These are phyloP conservation scores for Candolleomyces eurysporus DNA, from an alignment of 768 basidiomycete genomes.

Conservation along the genomic window DNA sequence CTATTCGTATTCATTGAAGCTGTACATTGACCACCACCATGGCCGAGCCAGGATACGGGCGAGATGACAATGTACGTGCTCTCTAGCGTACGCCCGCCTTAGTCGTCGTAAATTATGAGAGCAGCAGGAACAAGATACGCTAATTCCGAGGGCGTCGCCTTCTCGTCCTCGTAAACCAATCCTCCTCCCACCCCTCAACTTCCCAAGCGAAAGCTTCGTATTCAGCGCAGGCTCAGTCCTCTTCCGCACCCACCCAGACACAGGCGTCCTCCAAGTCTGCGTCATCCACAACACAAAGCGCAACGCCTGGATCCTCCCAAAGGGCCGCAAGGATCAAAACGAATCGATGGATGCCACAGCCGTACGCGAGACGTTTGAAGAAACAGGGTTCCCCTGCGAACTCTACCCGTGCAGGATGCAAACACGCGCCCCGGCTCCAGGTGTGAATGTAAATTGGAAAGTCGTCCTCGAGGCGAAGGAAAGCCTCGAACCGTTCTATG, in stretches of 20 bases:
- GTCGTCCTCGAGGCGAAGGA: conserved; percentile 19
- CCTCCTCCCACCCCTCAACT: neutral
- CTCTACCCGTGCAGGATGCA: conserved; percentile 48
- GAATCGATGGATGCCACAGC: conserved; percentile 53
- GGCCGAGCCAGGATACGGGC: neutral
- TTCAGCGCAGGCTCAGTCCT: conserved; percentile 42
- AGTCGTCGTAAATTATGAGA: too few species aligned
- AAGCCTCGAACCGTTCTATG: conserved; percentile 30
- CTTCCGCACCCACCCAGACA: conserved; percentile 23
- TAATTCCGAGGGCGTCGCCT: neutral
- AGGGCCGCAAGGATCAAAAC: conserved; percentile 59
- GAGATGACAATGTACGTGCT: neutral
- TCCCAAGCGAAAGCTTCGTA: conserved; percentile 28
- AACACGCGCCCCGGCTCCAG: conserved; percentile 53
- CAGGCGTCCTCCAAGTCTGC: conserved; percentile 33
- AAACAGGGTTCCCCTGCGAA: conserved; percentile 58
- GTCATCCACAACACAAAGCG: conserved; percentile 30
- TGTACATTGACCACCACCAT: neutral
- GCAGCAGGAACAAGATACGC: neutral
- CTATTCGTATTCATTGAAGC: neutral
- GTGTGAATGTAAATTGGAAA: conserved; percentile 30
- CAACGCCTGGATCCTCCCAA: conserved; percentile 47
- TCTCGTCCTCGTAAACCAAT: neutral
- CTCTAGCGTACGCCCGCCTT: neutral
- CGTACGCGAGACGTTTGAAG: conserved; percentile 61